Evolutionary conservation across 2,329 filamentous ascomycete species (phyloP), one percentile per base, ranked within the genome.

Genomic region (Xylaria sp.): DNA sequence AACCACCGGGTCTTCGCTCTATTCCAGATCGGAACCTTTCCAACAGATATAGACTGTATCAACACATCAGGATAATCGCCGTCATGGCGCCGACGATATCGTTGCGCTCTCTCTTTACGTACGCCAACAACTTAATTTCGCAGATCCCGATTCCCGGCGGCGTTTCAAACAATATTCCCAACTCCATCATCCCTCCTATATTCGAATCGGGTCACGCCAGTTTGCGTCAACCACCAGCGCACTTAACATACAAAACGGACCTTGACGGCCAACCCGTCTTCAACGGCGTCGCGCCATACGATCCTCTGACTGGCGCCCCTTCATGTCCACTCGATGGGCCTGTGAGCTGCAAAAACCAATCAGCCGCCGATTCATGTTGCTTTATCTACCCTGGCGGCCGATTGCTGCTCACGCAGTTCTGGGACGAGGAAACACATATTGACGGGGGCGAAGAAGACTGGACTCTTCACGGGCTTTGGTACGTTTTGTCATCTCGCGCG

Each of bases 391-490:
- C 82, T 0, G 81, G 82, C 20, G 82, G 82, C 6, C 76, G 81
- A 25, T 72, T 84, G 65, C 73, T 84, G 56, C 74, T 84, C 44
- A 81, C 82, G 2, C 82, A 84, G 76, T 83, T 83, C 75, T 84
- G 82, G 82, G 82, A 84, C 63, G 73, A 79, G 37, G 72, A 82
- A 69, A 74, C 79, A 23, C 81, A 83, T 68, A 80, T 78, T 3
- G 77, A 77, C 2, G 82, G 81, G n/a, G 74, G 78, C 4, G 82
- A 84, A 68, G 77, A 81, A 66, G 82, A 83, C 66, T 84, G 82
- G 82, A 84, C 82, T 0, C 66, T 84, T 1, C 82, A 83, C 57
- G 82, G 82, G n/a, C 72, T 84, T 37, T 84, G 83, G 82, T 83
- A 69, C 37, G 79, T 72, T 56, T 8, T 5, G 12, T 54, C 6